Evolutionary conservation across 495 filamentous ascomycete genomes (phyloP), one percentile per base, ranked within the genome.

Genomic region (Elasticomyces elasticus): DNA sequence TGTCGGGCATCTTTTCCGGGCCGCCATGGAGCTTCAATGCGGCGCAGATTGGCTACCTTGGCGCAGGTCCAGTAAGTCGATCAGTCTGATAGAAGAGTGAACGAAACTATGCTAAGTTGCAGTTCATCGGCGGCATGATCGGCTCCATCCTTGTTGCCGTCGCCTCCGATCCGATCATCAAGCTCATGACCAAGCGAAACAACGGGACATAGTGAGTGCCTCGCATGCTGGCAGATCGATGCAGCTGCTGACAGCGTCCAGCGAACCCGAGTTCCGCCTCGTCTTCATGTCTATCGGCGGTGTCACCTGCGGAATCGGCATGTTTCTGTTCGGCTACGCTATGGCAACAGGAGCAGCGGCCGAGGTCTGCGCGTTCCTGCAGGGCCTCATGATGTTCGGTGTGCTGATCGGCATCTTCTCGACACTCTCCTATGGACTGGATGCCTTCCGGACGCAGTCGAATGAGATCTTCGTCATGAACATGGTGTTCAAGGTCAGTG

Each of bases 381-480:
- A 55, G 24, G 56, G 56, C 1, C 17, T 55, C 35, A 59, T 43
- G 56, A 49, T 59, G 56, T 11, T 55, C 28, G 56, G 56, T 23
- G 50, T 59, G 4, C 50, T 55, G 11, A 59, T 54, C n/a, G 56
- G 50, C 5, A 55, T 55, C 42, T 54, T 55, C 52, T 11, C 56
- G 9, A 55, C 56, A 1, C 43, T 55, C 2, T 54, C 56, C 28
- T 59, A 59, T 30, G 56, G 27, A n/a, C 38, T 59, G 12, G 56
- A 59, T 28, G 56, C 56, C 20, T 59, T 54, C 33, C 52, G 56
- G 25, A 33, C 17, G 7, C 52, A 59, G 22, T 30, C 23, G 10
- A 59, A 42, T 35, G 56, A 59, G 25, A 59, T 59, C 5, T 59
- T 59, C 33, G 40, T 59, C 13, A 59, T 59, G 56, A 55, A 55